Conservation (phyloP, 805 yeast species). For the Myxozyma mucilagina region DNA sequence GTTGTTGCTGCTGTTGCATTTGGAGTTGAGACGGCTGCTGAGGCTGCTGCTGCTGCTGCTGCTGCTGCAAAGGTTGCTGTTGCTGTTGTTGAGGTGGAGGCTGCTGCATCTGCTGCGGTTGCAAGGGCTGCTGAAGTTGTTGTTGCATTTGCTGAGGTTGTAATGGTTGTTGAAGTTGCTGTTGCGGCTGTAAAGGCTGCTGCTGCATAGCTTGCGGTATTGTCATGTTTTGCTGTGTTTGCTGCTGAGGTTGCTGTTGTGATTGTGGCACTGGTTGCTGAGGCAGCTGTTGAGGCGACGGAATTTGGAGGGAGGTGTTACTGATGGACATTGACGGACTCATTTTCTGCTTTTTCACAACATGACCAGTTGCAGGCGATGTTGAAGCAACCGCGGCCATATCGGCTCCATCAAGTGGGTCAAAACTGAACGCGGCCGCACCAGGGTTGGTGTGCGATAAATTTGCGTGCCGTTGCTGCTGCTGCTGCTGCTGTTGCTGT, state of each 20-base stretch:
- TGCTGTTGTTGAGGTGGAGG: background rate
- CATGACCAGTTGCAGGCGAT: slow-evolving; percentile 13
- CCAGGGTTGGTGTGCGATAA: slow-evolving; percentile 2
- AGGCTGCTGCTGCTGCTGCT: slow-evolving; percentile 3
- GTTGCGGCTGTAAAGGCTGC: background rate
- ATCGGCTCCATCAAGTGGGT: slow-evolving; percentile 22
- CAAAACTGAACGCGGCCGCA: slow-evolving; percentile 16
- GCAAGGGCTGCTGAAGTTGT: background rate
- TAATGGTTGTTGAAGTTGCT: slow-evolving; percentile 10
- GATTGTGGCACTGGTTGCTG: background rate
- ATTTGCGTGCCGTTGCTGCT: slow-evolving; percentile 7
- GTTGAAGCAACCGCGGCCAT: slow-evolving; percentile 11
- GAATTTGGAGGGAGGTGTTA: background rate
- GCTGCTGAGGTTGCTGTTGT: slow-evolving; percentile 6
- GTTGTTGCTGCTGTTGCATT: background rate
- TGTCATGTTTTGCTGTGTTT: background rate
- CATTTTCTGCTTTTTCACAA: slow-evolving; percentile 21
- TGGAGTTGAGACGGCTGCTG: slow-evolving; percentile 3
- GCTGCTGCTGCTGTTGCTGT: slow-evolving; percentile 14
- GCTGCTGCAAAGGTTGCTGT: background rate
- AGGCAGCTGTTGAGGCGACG: slow-evolving; percentile 4
- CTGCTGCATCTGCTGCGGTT: background rate
- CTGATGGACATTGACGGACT: slow-evolving; percentile 10
- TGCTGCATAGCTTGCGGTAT: background rate
- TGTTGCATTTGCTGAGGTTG: background rate